Evolutionary conservation across 108 stramenopile species (phyloP), one percentile per base, ranked within the genome.

Genomic region (Conticribra weissflogii): DNA sequence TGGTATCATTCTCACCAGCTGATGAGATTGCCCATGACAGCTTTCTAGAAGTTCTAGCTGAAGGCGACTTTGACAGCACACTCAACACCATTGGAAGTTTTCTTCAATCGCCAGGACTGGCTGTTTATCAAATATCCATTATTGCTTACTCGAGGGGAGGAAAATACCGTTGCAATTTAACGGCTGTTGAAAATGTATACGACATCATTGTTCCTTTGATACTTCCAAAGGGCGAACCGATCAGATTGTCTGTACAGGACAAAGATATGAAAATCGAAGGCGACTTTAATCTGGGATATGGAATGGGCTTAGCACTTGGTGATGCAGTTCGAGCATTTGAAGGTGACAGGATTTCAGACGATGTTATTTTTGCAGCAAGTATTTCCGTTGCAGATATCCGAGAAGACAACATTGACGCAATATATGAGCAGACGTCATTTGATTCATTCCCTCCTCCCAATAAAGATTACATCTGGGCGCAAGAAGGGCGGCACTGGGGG

Each of bases 311-410:
- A n/a, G n/a, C n/a, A n/a, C n/a, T n/a, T n/a, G n/a, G n/a, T n/a
- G n/a, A n/a, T n/a, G n/a, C n/a, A n/a, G n/a, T n/a, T n/a, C n/a
- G n/a, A n/a, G n/a, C n/a, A n/a, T n/a, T n/a, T n/a, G n/a, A n/a
- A 32, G 80, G 84, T 54, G 85, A 88, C 65, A 78, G 84, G 2
- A 67, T 72, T 22, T 63, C 33, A 4, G 66, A 74, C 30, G 83
- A 83, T 33, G 81, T 85, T 36, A 71, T 84, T n/a, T 28, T 88
- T 45, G 79, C 81, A 9, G 76, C 83, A 21, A 83, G 79, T 3
- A 55, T 88, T 23, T 88, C 84, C 53, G 66, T 88, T 23, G 87
- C 83, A 3, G 87, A 88, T 53, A 75, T 85, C 29, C 69, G 74
- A 18, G 69, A 81, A 22, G 63, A 67, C 7, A 85, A 82, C 48